Evolutionary conservation across 2,329 filamentous ascomycete genomes (phyloP).

Genomic region (Verticillium nonalfalfae): DNA sequence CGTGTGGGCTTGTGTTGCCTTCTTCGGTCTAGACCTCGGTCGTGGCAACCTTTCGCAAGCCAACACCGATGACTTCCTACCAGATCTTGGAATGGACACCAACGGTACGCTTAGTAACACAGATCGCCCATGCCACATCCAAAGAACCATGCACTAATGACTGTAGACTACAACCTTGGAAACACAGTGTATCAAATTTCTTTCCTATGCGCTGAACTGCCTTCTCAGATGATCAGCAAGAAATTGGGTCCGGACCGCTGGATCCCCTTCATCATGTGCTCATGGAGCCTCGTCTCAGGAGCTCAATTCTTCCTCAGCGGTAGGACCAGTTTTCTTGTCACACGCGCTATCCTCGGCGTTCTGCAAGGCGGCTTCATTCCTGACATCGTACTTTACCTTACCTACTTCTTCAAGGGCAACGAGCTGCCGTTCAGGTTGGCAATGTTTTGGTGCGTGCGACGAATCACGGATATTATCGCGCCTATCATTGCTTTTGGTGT

Average conservation of each 20-base stretch:
- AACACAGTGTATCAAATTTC: constrained; percentile 47
- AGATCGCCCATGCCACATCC: background rate
- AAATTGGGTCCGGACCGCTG: constrained; percentile 29
- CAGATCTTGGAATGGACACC: constrained; percentile 26
- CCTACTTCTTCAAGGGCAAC: constrained; percentile 18
- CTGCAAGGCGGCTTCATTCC: constrained; percentile 40
- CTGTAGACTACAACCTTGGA: constrained; percentile 43
- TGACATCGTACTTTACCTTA: constrained; percentile 16
- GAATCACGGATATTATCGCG: constrained; percentile 17
- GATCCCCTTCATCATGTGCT: constrained; percentile 18
- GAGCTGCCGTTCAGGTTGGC: constrained; percentile 18
- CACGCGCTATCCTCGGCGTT: constrained; percentile 30
- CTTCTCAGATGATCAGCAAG: constrained; percentile 55
- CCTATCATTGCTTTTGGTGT: constrained; percentile 19
- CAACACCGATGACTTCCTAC: constrained; percentile 25
- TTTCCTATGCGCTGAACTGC: constrained; percentile 52
- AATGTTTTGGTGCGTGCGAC: constrained; percentile 18
- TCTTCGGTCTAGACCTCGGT: constrained; percentile 18
- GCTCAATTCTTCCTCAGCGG: constrained; percentile 25
- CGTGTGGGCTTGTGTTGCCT: constrained; percentile 9
- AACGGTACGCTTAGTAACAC: constrained; percentile 16
- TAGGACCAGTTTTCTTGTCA: constrained; percentile 28
- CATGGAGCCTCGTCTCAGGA: constrained; percentile 11
- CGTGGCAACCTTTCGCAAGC: constrained; percentile 17
- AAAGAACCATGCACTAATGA: background rate